Evolutionary conservation across 768 basidiomycete genomes (phyloP).

Genomic region (Amanita inopinata): DNA sequence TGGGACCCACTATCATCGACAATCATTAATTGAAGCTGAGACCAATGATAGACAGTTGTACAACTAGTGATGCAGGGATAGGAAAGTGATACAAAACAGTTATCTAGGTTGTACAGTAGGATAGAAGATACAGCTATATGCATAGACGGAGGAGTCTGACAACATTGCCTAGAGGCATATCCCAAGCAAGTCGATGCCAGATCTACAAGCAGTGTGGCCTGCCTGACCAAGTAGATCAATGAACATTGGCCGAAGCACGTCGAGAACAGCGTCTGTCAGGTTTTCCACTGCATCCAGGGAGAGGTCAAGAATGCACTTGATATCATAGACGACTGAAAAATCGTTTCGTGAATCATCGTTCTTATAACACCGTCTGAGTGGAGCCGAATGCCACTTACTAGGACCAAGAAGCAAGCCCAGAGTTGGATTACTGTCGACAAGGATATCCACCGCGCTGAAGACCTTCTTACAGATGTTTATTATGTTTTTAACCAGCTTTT

Average conservation of each 20-base stretch:
- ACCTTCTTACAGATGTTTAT: conserved; percentile 39
- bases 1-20: too few relatives aligned
- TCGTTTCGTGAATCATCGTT: conserved; percentile 16
- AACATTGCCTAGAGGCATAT: conserved; percentile 19
- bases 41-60: too few relatives aligned
- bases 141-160: conserved; percentile 14
- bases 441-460: conserved; percentile 21
- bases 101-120: conserved; percentile 11
- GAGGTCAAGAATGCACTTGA: conserved; percentile 52
- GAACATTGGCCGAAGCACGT: conserved; percentile 30
- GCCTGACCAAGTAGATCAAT: conserved; percentile 18
- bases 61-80: conserved; percentile 19
- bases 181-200: conserved; percentile 19
- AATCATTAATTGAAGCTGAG: too few relatives aligned
- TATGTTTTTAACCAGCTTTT: conserved; percentile 39
- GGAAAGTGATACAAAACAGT: conserved; percentile 5
- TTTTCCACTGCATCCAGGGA: conserved; percentile 40
- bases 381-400: conserved; percentile 28
- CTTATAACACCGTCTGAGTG: conserved; percentile 4
- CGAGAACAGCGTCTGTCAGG: conserved; percentile 36
- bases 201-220: conserved; percentile 19
- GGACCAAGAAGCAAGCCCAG: conserved; percentile 45
- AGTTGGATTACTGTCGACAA: conserved; percentile 31
- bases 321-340: conserved; percentile 39
- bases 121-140: conserved; percentile 14